Evolutionary conservation across 164 flowering plant genomes (phyloP).

Genomic region (Aristolochia fimbriata): DNA sequence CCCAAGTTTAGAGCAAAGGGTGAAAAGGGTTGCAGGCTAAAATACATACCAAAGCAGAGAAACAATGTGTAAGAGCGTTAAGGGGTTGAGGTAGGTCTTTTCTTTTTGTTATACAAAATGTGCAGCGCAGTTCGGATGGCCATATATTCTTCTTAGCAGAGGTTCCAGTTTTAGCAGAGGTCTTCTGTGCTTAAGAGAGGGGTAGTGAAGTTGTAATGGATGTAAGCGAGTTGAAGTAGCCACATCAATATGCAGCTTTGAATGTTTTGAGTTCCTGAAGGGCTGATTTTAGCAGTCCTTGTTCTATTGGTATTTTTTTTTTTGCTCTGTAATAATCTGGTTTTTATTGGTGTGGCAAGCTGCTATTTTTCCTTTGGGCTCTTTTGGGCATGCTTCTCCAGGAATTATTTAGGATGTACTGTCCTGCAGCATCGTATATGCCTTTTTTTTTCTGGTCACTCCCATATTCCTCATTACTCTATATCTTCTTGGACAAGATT

Average conservation of each 20-base stretch:
- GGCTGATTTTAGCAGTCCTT: constrained; percentile 7
- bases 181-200: constrained; percentile 36
- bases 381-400: background rate
- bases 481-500: too few species aligned
- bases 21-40: constrained; percentile 36
- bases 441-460: too few species aligned
- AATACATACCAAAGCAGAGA: constrained; percentile 56
- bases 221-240: background rate
- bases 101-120: background rate
- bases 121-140: constrained; percentile 26
- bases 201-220: background rate
- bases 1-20: constrained; percentile 29
- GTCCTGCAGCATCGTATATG: too few species aligned
- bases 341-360: constrained; percentile 6
- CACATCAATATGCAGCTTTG: background rate
- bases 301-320: background rate
- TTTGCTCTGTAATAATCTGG: constrained; percentile 21
- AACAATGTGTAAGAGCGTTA: constrained; percentile 3
- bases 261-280: constrained; percentile 3
- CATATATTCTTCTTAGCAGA: constrained; percentile 36
- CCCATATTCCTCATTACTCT: too few species aligned
- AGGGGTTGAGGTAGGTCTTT: background rate
- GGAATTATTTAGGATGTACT: too few species aligned
- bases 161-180: constrained; percentile 66
- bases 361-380: background rate